Conservation (phyloP, 345 rosid species). For the Bruguiera gymnorhiza region DNA sequence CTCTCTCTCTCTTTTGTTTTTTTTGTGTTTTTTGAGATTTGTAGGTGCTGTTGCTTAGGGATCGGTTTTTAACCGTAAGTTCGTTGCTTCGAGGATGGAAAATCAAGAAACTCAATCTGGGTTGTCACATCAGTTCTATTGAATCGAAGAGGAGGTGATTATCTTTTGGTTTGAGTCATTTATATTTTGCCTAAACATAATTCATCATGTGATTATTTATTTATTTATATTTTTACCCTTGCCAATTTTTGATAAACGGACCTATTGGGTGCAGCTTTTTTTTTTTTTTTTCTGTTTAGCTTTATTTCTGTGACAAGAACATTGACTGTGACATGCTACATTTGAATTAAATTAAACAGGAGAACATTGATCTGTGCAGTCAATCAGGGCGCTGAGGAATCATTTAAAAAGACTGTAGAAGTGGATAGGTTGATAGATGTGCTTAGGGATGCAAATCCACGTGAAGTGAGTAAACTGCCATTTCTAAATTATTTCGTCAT, state of each 20-base stretch:
- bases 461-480: constrained; percentile 42
- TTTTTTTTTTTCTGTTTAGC: too few relatives aligned
- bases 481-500: neutral
- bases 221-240: too few relatives aligned
- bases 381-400: constrained; percentile 73
- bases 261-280: too few relatives aligned
- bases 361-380: constrained; percentile 81
- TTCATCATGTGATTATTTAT: too few relatives aligned
- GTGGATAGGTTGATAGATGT: constrained; percentile 72
- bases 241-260: too few relatives aligned
- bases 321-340: constrained; percentile 38
- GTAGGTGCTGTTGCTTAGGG: neutral
- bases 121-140: constrained; percentile 11
- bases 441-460: constrained; percentile 70
- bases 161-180: neutral
- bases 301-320: constrained; percentile 5
- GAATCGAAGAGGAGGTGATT: constrained; percentile 36
- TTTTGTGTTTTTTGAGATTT: neutral
- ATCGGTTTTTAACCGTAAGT: constrained; percentile 16
- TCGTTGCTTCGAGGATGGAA: constrained; percentile 30
- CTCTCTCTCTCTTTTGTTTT: too few relatives aligned
- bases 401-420: constrained; percentile 88
- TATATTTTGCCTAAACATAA: neutral
- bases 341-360: constrained; percentile 79
- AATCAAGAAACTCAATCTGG: constrained; percentile 15